These are phyloP conservation scores for Nothopassalora personata DNA, from an alignment of 2,329 filamentous ascomycete species.

Conservation along the genomic window DNA sequence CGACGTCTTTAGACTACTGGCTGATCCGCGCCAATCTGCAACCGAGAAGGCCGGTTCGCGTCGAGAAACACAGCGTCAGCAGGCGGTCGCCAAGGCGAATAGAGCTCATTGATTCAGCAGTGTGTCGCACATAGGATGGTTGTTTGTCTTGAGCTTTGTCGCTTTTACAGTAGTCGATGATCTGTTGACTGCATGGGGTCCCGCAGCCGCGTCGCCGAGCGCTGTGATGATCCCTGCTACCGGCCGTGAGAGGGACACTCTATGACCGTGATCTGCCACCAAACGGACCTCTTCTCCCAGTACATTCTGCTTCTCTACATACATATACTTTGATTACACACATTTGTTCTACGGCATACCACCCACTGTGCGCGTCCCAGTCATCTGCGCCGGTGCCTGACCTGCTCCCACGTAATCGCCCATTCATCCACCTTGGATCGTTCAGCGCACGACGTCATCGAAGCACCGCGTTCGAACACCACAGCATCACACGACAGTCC, in stretches of 20 bases:
- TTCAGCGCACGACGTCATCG: slow-evolving; percentile 2
- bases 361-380: neutral
- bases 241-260: too few relatives aligned
- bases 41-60: neutral
- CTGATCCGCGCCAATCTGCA: neutral
- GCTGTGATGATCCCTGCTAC: slow-evolving; percentile 2
- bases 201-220: neutral
- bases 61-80: neutral
- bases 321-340: neutral
- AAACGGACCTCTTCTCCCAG: neutral
- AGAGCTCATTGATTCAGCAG: neutral
- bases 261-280: neutral
- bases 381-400: neutral
- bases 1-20: slow-evolving; percentile 3
- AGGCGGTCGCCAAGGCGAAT: neutral
- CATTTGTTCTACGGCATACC: neutral
- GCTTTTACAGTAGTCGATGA: slow-evolving; percentile 1
- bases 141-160: neutral
- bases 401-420: neutral
- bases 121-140: neutral
- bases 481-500: neutral
- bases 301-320: neutral
- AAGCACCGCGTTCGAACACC: neutral
- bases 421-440: neutral
- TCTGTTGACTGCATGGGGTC: neutral